These are phyloP conservation scores for Claviceps capensis DNA, from an alignment of 2,329 filamentous ascomycete species.

Conservation along the genomic window DNA sequence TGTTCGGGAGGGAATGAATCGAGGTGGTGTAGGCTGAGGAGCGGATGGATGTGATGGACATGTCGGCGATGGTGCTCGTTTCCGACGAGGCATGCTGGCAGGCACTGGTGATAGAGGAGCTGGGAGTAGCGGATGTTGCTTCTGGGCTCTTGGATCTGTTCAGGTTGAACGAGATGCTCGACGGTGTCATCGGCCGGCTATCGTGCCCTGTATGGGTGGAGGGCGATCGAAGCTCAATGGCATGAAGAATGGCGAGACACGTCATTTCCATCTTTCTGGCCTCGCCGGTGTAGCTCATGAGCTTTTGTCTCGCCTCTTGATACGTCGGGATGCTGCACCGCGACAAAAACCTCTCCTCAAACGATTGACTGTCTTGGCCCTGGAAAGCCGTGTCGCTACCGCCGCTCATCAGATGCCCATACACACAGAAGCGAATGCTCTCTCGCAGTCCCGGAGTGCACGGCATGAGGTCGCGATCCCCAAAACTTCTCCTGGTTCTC, in stretches of 20 bases:
- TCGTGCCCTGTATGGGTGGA: not conserved
- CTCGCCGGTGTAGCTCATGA: constrained; percentile 20
- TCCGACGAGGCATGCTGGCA: not conserved
- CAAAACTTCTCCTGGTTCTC: constrained; percentile 6
- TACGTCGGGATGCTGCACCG: constrained; percentile 21
- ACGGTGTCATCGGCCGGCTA: constrained; percentile 3
- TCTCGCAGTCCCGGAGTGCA: constrained; percentile 19
- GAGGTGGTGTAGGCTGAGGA: constrained; percentile 3
- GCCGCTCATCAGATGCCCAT: constrained; percentile 18
- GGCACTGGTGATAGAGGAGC: not conserved
- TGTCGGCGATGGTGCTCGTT: constrained; percentile 1
- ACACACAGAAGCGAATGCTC: constrained; percentile 22
- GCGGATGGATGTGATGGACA: constrained; percentile 1
- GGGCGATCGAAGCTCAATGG: constrained; percentile 5
- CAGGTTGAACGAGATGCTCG: constrained; percentile 3
- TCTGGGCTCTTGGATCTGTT: constrained; percentile 7
- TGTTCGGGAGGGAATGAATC: constrained; percentile 3
- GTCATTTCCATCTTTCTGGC: constrained; percentile 20
- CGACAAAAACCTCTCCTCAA: constrained; percentile 18
- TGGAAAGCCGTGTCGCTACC: constrained; percentile 9
- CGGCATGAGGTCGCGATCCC: constrained; percentile 14
- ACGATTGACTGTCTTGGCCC: constrained; percentile 9
- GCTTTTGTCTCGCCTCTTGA: constrained; percentile 13
- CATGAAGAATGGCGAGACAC: constrained; percentile 14
- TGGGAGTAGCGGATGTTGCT: not conserved